Evolutionary conservation across 192 early-diverging fungal genomes (phyloP).

Genomic region (Coemansia nantahalensis): DNA sequence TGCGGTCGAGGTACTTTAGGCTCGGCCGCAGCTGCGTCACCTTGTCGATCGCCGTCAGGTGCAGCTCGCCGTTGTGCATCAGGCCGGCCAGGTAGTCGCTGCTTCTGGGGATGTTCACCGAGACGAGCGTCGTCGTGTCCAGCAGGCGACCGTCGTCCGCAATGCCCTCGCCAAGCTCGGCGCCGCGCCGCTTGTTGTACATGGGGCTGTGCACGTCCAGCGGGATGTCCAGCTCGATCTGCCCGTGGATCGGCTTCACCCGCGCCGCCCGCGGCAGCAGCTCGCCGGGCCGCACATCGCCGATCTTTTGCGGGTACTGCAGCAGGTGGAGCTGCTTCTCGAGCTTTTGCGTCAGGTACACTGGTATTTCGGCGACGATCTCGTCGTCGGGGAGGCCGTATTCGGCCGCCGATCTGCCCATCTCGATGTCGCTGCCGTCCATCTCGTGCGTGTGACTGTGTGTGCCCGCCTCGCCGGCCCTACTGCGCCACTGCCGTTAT

Average conservation of each 20-base stretch:
- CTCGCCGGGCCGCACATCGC: constrained; percentile 48
- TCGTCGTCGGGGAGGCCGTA: constrained; percentile 60
- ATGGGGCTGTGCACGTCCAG: constrained; percentile 67
- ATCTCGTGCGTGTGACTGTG: too few relatives aligned
- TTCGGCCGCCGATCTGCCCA: constrained; percentile 14
- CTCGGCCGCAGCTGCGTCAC: constrained; percentile 83
- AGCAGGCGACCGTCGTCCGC: constrained; percentile 71
- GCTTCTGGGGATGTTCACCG: constrained; percentile 70
- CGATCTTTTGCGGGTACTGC: constrained; percentile 72
- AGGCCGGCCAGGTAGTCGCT: constrained; percentile 85
- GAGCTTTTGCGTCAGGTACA: constrained; percentile 72
- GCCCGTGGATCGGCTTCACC: constrained; percentile 78
- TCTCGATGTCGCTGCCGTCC: neutral
- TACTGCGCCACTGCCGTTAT: neutral
- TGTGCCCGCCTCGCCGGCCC: too few relatives aligned
- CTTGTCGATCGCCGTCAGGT: constrained; percentile 74
- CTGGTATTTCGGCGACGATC: constrained; percentile 72
- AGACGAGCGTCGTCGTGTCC: constrained; percentile 78
- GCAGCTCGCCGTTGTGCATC: constrained; percentile 77
- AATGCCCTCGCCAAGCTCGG: constrained; percentile 71
- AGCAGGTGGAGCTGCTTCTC: constrained; percentile 71
- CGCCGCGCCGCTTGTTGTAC: constrained; percentile 78
- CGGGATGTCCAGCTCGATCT: constrained; percentile 83
- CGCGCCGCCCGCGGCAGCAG: constrained; percentile 61
- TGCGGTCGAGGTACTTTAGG: constrained; percentile 88